Percentiles rank a stretch among this genome's conserved stretches.
Conservation (phyloP, 106 monocot species). For the Xerophyta viscosa region DNA sequence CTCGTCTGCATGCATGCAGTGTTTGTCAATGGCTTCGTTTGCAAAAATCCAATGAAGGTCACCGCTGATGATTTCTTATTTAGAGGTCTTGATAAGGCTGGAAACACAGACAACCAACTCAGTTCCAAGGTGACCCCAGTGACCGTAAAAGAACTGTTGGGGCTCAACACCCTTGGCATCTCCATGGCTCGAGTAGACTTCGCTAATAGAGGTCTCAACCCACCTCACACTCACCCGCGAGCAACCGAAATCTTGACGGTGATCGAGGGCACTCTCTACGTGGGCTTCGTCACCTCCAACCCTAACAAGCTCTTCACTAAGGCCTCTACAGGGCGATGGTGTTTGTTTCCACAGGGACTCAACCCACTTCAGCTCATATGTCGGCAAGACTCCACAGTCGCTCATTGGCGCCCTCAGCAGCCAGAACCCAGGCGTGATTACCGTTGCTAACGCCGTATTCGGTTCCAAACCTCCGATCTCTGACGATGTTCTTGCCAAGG, state of each 20-base stretch:
- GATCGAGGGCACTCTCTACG: background rate
- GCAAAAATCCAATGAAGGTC: too few relatives aligned
- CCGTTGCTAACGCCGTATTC: conserved; percentile 32
- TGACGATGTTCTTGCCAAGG: conserved; percentile 34
- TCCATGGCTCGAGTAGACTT: too few relatives aligned
- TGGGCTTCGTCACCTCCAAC: conserved; percentile 6
- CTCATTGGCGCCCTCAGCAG: conserved; percentile 18
- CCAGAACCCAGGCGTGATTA: conserved; percentile 38
- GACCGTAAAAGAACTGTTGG: too few relatives aligned
- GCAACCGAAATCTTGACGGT: background rate
- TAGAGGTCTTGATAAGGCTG: too few relatives aligned
- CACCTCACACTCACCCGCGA: conserved; percentile 3
- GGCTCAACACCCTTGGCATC: too few relatives aligned
- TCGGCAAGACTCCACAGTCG: background rate
- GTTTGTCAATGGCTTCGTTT: too few relatives aligned
- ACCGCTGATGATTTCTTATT: too few relatives aligned
- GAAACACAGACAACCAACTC: too few relatives aligned
- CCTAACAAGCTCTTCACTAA: conserved; percentile 6
- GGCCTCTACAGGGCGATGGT: background rate
- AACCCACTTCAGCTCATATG: conserved; percentile 13
- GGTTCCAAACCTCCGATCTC: conserved; percentile 30
- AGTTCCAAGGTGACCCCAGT: too few relatives aligned
- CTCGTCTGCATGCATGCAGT: too few relatives aligned
- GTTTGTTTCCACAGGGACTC: conserved; percentile 3
- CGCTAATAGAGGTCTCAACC: too few relatives aligned